Evolutionary conservation across 1,284 basidiomycete species (phyloP).

Genomic region (Ustilago loliicola): DNA sequence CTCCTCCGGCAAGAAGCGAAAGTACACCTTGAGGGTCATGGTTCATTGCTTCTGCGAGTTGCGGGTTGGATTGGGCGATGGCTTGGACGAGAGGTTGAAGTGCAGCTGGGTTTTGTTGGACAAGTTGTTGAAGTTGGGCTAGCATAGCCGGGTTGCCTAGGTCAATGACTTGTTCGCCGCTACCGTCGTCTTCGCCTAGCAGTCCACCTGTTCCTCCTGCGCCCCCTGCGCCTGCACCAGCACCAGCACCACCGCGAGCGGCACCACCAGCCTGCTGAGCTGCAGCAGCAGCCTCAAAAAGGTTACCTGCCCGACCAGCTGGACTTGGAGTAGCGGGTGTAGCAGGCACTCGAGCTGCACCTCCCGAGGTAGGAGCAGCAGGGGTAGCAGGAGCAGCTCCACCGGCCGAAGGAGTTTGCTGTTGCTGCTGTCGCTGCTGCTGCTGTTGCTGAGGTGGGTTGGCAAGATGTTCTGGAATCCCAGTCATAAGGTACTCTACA

Average conservation of each 20-base stretch:
- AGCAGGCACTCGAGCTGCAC: constrained; percentile 64
- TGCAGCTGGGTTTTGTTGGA: constrained; percentile 68
- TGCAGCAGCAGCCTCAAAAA: constrained; percentile 71
- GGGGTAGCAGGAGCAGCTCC: constrained; percentile 74
- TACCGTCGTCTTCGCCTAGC: constrained; percentile 62
- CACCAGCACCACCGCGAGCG: constrained; percentile 33
- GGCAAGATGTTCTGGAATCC: constrained; percentile 70
- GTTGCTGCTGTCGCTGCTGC: constrained; percentile 40
- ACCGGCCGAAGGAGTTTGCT: constrained; percentile 76
- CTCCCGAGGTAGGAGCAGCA: constrained; percentile 72
- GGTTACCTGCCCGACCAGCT: constrained; percentile 66
- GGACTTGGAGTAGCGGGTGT: constrained; percentile 51
- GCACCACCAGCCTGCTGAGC: constrained; percentile 51
- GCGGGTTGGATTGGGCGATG: constrained; percentile 68
- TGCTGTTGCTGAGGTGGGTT: constrained; percentile 52
- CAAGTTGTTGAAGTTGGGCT: constrained; percentile 63
- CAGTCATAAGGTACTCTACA: constrained; percentile 93
- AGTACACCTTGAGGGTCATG: constrained; percentile 67
- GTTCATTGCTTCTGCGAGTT: constrained; percentile 66
- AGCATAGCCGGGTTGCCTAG: constrained; percentile 69
- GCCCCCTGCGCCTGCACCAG: constrained; percentile 33
- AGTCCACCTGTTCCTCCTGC: constrained; percentile 41
- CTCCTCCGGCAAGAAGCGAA: constrained; percentile 59
- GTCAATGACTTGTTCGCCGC: constrained; percentile 65
- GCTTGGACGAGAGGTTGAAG: constrained; percentile 68